Percentiles rank a stretch among this genome's conserved stretches.
Conservation (phyloP, 345 rosid species). For the Lumnitzera littorea region DNA sequence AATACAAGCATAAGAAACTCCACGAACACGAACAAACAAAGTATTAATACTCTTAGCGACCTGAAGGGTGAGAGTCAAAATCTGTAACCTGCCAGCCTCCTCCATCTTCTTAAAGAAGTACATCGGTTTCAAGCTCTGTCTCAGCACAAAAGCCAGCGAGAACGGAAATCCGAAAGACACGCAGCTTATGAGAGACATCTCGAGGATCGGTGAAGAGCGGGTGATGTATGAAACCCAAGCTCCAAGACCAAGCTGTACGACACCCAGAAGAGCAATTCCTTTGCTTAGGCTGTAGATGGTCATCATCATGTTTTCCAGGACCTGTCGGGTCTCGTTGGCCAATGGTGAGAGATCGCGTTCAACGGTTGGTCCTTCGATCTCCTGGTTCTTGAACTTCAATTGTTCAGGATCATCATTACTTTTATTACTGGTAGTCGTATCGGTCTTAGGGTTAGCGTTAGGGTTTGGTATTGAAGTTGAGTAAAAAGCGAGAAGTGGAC, state of each 20-base stretch:
- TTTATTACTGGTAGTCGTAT: constrained; percentile 10
- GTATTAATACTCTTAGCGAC: constrained; percentile 63
- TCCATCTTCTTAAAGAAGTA: constrained; percentile 87
- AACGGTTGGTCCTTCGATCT: constrained; percentile 89
- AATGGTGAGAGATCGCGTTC: constrained; percentile 73
- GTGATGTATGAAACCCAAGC: constrained; percentile 55
- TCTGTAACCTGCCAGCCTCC: constrained; percentile 80
- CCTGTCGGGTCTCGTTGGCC: constrained; percentile 72
- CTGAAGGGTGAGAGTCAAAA: constrained; percentile 69
- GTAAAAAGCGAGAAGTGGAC: neutral
- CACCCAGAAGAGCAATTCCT: constrained; percentile 49
- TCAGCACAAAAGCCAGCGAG: constrained; percentile 65
- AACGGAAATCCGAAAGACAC: constrained; percentile 79
- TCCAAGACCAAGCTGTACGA: constrained; percentile 63
- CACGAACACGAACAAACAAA: constrained; percentile 53
- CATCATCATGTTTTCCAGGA: constrained; percentile 71
- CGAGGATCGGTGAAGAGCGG: constrained; percentile 34
- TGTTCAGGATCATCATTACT: constrained; percentile 37
- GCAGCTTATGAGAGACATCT: constrained; percentile 54
- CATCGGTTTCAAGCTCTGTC: constrained; percentile 79
- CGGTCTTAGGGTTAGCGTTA: constrained; percentile 18
- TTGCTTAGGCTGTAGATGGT: constrained; percentile 55
- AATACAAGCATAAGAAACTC: constrained; percentile 44
- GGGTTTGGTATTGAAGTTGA: constrained; percentile 30
- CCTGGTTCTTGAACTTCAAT: constrained; percentile 65